These are phyloP conservation scores for Rubia yunnanensis DNA, from an alignment of 257 asterid species.

Conservation along the genomic window DNA sequence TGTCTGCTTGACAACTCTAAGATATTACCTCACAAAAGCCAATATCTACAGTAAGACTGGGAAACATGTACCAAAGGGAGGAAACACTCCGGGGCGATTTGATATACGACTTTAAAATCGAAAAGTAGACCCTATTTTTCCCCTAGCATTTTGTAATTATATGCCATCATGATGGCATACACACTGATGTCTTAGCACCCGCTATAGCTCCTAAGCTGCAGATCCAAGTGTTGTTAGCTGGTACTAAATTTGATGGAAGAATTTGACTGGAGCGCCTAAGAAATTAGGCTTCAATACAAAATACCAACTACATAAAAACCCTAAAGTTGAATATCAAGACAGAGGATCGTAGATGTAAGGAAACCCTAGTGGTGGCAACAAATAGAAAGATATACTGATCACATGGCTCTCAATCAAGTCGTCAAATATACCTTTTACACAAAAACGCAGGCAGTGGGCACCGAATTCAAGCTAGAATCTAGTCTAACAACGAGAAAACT, in stretches of 20 bases:
- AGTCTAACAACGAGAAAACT: background rate
- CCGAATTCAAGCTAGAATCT: background rate
- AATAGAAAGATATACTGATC: background rate
- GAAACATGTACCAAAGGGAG: background rate
- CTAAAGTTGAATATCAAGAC: background rate
- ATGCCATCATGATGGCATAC: background rate
- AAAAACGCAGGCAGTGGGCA: background rate
- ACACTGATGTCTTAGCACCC: background rate
- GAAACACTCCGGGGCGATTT: background rate
- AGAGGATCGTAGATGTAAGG: background rate
- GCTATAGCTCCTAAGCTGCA: background rate
- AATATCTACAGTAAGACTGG: background rate
- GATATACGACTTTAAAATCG: background rate
- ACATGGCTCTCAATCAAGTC: background rate
- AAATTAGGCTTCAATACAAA: background rate
- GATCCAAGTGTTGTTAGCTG: background rate
- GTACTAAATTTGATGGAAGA: no score
- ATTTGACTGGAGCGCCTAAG: background rate
- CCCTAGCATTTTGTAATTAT: background rate
- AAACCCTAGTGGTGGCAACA: background rate
- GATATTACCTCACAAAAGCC: background rate
- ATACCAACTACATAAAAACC: background rate
- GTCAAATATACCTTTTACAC: slow-evolving; percentile 1
- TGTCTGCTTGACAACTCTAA: background rate
- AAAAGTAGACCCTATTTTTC: no score